phyloP scores from a whole-genome alignment of 805 yeast genomes.

The Tetrapisispora namnaoensis region DNA sequence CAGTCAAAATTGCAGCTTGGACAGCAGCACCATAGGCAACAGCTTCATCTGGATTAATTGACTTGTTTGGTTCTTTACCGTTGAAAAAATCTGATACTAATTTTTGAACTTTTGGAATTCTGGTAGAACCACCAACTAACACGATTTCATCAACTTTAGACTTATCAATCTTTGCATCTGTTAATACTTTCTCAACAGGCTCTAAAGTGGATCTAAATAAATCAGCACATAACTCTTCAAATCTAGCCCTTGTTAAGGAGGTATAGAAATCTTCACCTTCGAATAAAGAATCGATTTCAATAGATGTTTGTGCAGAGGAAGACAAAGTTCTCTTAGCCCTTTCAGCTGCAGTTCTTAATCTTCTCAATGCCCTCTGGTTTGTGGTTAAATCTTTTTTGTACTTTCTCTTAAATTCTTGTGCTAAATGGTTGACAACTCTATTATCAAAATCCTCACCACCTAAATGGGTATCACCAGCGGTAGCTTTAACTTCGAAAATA shows the following conservation, averaged over 20 bases:
- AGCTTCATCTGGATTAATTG: constrained; percentile 97
- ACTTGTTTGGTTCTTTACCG: constrained; percentile 94
- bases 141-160: constrained; percentile 86
- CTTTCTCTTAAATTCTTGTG: constrained; percentile 90
- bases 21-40: constrained; percentile 99
- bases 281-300: constrained; percentile 88
- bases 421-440: constrained; percentile 86
- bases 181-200: constrained; percentile 91
- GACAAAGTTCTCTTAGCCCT: constrained; percentile 98
- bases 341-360: constrained; percentile 96
- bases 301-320: constrained; percentile 88
- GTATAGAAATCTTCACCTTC: constrained; percentile 97
- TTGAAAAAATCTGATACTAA: constrained; percentile 92
- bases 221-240: constrained; percentile 92
- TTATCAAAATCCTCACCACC: constrained; percentile 98
- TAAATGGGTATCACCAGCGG: constrained; percentile 60
- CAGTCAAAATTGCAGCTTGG: constrained; percentile 93
- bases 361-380: constrained; percentile 93
- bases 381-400: constrained; percentile 81
- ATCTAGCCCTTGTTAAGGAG: constrained; percentile 92
- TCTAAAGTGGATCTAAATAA: constrained; percentile 88
- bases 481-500: constrained; percentile 92
- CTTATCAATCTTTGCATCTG: constrained; percentile 85
- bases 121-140: constrained; percentile 95
- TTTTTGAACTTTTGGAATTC: constrained; percentile 96